phyloP scores from a whole-genome alignment of 768 basidiomycete species.

The Termitomyces sp. region DNA sequence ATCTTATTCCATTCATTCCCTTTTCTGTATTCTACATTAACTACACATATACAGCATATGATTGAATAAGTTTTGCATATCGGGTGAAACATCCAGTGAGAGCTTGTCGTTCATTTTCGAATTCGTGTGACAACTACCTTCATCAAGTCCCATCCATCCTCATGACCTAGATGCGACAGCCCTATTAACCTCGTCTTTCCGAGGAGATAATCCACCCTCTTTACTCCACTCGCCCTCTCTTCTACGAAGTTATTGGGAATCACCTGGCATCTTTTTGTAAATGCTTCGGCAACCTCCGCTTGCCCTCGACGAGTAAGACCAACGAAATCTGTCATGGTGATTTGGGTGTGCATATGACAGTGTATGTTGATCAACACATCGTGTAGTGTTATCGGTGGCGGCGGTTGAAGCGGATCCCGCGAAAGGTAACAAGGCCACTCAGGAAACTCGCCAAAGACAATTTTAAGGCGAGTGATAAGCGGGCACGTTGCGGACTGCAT shows the following conservation, averaged over 20 bases:
- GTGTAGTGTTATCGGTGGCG: neutral
- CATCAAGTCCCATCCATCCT: neutral
- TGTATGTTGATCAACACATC: neutral
- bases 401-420: neutral
- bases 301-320: neutral
- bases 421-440: neutral
- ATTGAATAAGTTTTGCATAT: neutral
- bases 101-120: neutral
- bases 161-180: neutral
- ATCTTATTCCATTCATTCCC: neutral
- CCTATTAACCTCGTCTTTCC: constrained; percentile 1
- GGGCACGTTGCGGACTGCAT: neutral
- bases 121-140: neutral
- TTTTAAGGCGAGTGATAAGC: neutral
- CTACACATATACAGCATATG: neutral
- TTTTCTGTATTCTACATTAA: neutral
- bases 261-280: neutral
- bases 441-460: neutral
- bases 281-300: neutral
- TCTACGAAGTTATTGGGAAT: neutral
- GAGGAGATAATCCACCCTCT: constrained; percentile 2
- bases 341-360: neutral
- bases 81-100: neutral
- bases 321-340: neutral
- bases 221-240: neutral